phyloP scores from a whole-genome alignment of 257 asterid genomes.

The Anisodus acutangulus region DNA sequence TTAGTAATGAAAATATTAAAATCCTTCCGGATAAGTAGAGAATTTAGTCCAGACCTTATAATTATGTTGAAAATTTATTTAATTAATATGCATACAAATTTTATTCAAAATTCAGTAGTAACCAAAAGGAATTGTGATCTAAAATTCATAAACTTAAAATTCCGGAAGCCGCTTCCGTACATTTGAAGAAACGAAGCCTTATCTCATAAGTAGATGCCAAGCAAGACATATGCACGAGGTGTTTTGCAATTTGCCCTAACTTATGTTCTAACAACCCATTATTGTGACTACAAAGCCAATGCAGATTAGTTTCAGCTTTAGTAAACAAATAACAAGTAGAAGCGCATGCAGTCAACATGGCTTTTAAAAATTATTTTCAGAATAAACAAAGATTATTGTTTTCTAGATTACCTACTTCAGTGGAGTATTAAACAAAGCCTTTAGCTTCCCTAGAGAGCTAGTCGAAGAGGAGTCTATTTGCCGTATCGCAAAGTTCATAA shows the following conservation, averaged over 20 bases:
- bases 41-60: neutral
- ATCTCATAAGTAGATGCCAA: neutral
- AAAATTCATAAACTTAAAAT: neutral
- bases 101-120: neutral
- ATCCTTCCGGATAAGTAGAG: too few relatives aligned
- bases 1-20: neutral
- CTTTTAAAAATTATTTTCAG: neutral
- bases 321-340: neutral
- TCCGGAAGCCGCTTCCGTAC: neutral
- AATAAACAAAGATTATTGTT: neutral
- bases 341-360: constrained; percentile 1
- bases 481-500: neutral
- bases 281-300: neutral
- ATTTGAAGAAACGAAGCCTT: neutral
- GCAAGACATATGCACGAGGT: neutral
- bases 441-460: neutral
- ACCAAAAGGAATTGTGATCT: neutral
- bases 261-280: constrained; percentile 27
- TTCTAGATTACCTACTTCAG: neutral
- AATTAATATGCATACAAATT: neutral
- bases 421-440: neutral
- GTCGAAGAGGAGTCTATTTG: neutral
- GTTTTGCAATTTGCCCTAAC: neutral
- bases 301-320: neutral
- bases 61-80: neutral